Conservation (phyloP, 805 yeast species). For the Diddensiella transvaalensis region DNA sequence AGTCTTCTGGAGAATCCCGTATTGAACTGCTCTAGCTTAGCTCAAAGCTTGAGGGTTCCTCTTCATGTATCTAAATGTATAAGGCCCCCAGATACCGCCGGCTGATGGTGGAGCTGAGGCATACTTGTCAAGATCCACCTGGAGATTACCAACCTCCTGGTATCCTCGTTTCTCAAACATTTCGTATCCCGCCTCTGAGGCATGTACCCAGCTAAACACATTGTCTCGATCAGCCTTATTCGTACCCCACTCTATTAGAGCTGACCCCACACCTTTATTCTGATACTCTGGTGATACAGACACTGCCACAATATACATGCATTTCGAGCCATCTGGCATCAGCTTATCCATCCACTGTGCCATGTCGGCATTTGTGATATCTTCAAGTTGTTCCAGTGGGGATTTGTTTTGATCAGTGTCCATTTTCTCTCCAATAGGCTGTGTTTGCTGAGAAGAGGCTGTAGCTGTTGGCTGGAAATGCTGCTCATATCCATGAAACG, state of each 20-base stretch:
- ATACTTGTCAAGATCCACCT: background rate
- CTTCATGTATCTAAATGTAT: background rate
- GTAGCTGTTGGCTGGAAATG: too few relatives aligned
- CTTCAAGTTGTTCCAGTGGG: background rate
- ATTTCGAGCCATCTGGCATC: background rate
- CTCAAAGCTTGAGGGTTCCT: background rate
- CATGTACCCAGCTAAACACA: background rate
- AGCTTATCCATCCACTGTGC: background rate
- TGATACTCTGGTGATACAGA: background rate
- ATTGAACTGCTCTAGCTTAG: too few relatives aligned
- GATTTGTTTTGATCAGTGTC: background rate
- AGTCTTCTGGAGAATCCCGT: too few relatives aligned
- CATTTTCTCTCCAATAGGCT: background rate
- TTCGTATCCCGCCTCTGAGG: background rate
- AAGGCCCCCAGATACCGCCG: background rate
- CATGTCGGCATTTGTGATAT: background rate
- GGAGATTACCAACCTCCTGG: background rate
- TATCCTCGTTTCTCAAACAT: background rate
- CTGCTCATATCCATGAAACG: background rate
- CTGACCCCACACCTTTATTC: background rate
- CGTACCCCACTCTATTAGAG: background rate
- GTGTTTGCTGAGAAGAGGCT: background rate
- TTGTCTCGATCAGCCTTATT: background rate
- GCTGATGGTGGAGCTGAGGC: background rate
- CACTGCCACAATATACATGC: background rate